Evolutionary conservation across 148 eudicot species (phyloP), one percentile per base, ranked within the genome.

Genomic region (Hydrangea macrophylla): DNA sequence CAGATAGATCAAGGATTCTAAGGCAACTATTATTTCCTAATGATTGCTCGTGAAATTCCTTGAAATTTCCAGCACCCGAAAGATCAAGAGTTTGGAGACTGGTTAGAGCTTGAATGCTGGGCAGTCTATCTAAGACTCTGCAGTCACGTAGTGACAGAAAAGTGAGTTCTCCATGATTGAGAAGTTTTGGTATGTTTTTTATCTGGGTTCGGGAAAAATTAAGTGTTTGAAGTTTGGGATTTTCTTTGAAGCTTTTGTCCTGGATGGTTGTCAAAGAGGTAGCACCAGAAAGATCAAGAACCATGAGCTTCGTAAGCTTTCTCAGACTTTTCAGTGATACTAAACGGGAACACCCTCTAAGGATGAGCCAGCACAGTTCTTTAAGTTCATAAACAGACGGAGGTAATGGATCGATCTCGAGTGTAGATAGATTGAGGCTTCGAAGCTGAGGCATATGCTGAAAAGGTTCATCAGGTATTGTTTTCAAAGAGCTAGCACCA

Each of bases 21-120:
- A 79, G 73, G 40, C 26, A 18, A 6, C 0, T 27, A 26, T 30
- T 55, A 23, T n/a, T 44, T 20, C 33, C 64, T 6, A 58, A 18
- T 3, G 73, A 73, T 7, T 10, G 27, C 42, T 73, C 59, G 40
- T 64, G 64, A 42, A 77, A 73, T 33, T 81, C 79, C 7, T 31
- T 30, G 44, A 81, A 70, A 1, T 15, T 33, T 7, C 12, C 9
- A 62, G 76, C 42, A 32, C 55, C 51, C 6, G 81, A 77, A 68
- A 81, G 67, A 65, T 81, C 76, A n/a, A 81, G 71, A 32, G 30
- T 39, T 42, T 73, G 67, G 22, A 81, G 80, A n/a, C 62, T 68
- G 5, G 32, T 27, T 20, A 69, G 8, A 7, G 30, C 8, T 22
- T 18, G 35, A 26, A 73, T 27, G 54, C 65, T 32, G 1, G 42